Percentiles rank a stretch among this genome's conserved stretches.
Evolutionary conservation across 176 grass and related monocot species (phyloP).

Genomic region (Puya raimondii): DNA sequence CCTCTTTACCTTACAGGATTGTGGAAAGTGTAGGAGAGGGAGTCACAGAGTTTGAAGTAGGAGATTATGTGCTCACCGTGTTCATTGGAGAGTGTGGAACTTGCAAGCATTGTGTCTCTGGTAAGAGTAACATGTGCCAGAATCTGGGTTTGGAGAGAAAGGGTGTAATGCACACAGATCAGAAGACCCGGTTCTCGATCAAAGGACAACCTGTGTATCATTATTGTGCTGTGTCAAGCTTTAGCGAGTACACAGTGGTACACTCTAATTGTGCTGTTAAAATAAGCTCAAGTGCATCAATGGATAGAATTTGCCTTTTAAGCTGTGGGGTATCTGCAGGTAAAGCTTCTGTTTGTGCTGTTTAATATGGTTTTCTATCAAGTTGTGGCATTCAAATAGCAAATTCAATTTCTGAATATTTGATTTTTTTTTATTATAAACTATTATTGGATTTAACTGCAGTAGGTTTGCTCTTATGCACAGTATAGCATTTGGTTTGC

Average conservation of each 20-base stretch:
- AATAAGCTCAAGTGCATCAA: constrained; percentile 37
- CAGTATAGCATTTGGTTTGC: too few species aligned
- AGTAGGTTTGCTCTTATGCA: too few species aligned
- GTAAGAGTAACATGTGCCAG: constrained; percentile 96
- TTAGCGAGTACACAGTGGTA: constrained; percentile 88
- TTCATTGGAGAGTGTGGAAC: constrained; percentile 89
- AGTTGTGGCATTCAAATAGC: too few species aligned
- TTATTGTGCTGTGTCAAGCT: constrained; percentile 92
- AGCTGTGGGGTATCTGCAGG: constrained; percentile 88
- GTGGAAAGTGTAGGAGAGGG: constrained; percentile 74
- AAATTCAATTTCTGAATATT: too few species aligned
- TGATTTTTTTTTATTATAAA: too few species aligned
- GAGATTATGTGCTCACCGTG: constrained; percentile 69
- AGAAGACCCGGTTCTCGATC: constrained; percentile 66
- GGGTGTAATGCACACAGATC: constrained; percentile 85
- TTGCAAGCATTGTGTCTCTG: constrained; percentile 72
- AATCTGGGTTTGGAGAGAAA: constrained; percentile 80
- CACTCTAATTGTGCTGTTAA: constrained; percentile 79
- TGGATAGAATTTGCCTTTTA: constrained; percentile 82
- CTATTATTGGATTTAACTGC: too few species aligned
- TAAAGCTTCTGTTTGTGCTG: constrained; percentile 21
- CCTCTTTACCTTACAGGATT: constrained; percentile 31
- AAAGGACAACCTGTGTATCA: constrained; percentile 60
- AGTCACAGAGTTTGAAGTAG: constrained; percentile 60
- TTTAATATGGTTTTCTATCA: background rate